A percentile compares a stretch with the other conserved stretches of the same genome.
Evolutionary conservation across 2,329 filamentous ascomycete genomes (phyloP).

Genomic region (Alternaria sp.): DNA sequence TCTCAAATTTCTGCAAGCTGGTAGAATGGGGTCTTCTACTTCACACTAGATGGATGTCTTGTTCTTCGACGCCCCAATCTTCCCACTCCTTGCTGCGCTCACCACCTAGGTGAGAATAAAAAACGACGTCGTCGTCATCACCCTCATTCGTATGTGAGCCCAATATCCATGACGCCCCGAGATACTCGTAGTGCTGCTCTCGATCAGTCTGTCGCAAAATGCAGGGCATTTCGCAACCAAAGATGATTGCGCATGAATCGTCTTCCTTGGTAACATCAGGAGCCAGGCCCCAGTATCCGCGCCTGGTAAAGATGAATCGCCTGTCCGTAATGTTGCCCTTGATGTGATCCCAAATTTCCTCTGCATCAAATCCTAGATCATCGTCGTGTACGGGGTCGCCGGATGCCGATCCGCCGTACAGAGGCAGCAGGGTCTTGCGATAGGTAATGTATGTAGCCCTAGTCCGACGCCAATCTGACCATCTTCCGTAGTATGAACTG

Average conservation of each 20-base stretch:
- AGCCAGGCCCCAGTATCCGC: neutral
- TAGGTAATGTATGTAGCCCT: neutral
- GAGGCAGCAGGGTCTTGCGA: too few species aligned
- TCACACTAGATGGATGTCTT: neutral
- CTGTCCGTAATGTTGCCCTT: too few species aligned
- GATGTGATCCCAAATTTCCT: too few species aligned
- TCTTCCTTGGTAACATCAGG: neutral
- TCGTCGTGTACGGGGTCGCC: neutral
- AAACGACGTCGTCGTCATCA: too few species aligned
- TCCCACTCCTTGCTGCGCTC: conserved; percentile 18
- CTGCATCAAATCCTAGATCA: neutral
- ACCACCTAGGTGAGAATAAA: too few species aligned
- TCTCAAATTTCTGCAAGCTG: neutral
- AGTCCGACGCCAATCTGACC: too few species aligned
- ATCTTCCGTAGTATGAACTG: too few species aligned
- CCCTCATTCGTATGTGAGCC: neutral
- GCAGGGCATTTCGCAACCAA: neutral
- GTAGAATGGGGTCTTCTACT: neutral
- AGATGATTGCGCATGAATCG: neutral
- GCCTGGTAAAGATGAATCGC: neutral
- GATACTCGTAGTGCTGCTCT: neutral
- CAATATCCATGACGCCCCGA: neutral
- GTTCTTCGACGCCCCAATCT: conserved; percentile 10
- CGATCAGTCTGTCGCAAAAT: neutral
- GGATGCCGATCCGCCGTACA: too few species aligned